Evolutionary conservation across 352 stramenopile genomes (phyloP).

Genomic region (Thraustochytrium striatum): DNA sequence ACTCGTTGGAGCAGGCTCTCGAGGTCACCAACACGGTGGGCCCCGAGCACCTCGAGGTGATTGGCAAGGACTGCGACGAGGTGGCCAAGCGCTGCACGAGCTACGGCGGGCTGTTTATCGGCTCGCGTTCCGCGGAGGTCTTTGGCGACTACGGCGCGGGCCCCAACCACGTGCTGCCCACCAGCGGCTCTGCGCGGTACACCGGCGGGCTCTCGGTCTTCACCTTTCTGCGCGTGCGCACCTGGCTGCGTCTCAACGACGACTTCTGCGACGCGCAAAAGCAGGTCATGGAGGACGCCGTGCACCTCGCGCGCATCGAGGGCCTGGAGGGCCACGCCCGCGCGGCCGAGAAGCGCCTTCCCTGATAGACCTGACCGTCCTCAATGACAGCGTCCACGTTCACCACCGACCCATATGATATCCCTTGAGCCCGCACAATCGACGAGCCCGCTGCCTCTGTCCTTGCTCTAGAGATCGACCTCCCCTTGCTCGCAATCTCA

Average conservation of each 20-base stretch:
- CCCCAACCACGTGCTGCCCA: constrained; percentile 98
- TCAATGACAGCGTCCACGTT: no score
- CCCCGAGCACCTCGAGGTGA: constrained; percentile 83
- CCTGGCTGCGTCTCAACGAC: constrained; percentile 94
- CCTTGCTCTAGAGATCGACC: no score
- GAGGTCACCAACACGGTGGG: constrained; percentile 68
- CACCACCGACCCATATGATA: no score
- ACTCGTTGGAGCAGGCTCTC: constrained; percentile 67
- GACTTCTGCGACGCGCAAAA: constrained; percentile 60
- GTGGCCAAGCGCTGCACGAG: constrained; percentile 65
- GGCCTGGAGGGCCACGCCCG: constrained; percentile 76
- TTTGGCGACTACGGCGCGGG: constrained; percentile 96
- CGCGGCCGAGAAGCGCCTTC: constrained; percentile 63
- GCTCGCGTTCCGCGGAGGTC: constrained; percentile 83
- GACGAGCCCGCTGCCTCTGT: no score
- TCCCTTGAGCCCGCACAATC: no score
- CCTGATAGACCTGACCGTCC: no score
- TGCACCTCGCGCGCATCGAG: constrained; percentile 84
- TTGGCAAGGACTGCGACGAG: constrained; percentile 79
- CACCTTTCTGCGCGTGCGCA: constrained; percentile 95
- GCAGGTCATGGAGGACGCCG: constrained; percentile 84
- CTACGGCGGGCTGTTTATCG: constrained; percentile 91
- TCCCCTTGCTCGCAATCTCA: no score
- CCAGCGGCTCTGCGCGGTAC: constrained; percentile 91
- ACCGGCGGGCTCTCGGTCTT: constrained; percentile 95